Evolutionary conservation across 306 rosid species (phyloP), one percentile per base, ranked within the genome.

Genomic region (Mimosa pudica): DNA sequence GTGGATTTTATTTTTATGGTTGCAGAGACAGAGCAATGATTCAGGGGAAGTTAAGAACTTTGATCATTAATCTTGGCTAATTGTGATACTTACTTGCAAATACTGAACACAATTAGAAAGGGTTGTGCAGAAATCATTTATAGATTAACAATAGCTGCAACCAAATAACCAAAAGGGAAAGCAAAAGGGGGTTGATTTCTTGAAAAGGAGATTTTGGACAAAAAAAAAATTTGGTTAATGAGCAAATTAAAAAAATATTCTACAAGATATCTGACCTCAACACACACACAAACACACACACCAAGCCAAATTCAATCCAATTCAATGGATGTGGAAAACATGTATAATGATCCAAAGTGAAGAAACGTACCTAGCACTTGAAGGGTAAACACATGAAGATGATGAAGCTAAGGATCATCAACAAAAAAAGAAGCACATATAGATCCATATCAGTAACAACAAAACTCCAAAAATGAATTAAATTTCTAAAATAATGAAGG

Each of bases 301-400:
- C 32, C 2, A 57, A n/a, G 45, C 16, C 63, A 81, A 71, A 36
- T 51, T 17, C 65, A 57, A 41, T 33, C 33, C 42, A 10, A 61
- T 30, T 61, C 67, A 11, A 32, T 10, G 67, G 17, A 61, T 11
- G 7, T 6, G 67, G n/a, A 63, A 33, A 33, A 63, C 12, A 63
- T 33, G 48, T 7, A 69, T 30, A 4, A 35, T 48, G 73, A 66
- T 54, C 17, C 13, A 70, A 48, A 32, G 55, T 54, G 8, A 74
- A 62, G 48, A 75, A 74, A 74, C 88, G 81, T 90, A 95, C 98
- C 97, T 77, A 71, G 96, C 10, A 84, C 91, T 87, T 76, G 98
- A 74, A 76, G 99, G 96, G 82, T 57, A 96, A 71, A 89, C 93
- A 86, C 99, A 96, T 46, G 63, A 86, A 70, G 98, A 83, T 77